These are phyloP conservation scores for Rhodofomes roseus DNA, from an alignment of 1,284 basidiomycete genomes.

Conservation along the genomic window DNA sequence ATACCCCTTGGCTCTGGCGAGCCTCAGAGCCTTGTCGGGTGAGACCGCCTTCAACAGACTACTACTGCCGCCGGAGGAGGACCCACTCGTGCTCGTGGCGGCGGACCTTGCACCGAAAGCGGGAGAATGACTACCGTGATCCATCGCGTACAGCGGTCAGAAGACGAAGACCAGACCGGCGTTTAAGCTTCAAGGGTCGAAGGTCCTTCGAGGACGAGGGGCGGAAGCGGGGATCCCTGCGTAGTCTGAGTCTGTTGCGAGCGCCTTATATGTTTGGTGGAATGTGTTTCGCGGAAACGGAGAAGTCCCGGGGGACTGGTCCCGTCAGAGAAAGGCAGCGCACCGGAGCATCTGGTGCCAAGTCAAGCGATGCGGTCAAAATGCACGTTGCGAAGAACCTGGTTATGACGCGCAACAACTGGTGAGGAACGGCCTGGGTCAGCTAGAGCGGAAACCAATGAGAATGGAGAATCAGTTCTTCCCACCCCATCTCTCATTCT, in stretches of 20 bases:
- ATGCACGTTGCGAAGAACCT: neutral
- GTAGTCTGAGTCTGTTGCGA: neutral
- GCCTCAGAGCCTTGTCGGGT: conserved; percentile 14
- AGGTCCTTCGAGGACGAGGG: conserved; percentile 1
- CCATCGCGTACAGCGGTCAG: neutral
- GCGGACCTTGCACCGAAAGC: neutral
- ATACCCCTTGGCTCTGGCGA: conserved; percentile 22
- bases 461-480: neutral
- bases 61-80: neutral
- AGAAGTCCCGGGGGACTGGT: neutral
- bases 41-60: neutral
- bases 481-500: neutral
- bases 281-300: neutral
- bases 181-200: neutral
- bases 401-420: neutral
- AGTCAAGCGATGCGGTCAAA: neutral
- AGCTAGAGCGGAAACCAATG: neutral
- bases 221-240: neutral
- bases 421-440: neutral
- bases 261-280: neutral
- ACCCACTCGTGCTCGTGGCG: no score
- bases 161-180: neutral
- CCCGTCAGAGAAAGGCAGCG: neutral
- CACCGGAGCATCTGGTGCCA: neutral
- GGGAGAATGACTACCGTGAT: neutral